Evolutionary conservation across 371 early-diverging fungal species (phyloP).

Genomic region (Smittium mucronatum): DNA sequence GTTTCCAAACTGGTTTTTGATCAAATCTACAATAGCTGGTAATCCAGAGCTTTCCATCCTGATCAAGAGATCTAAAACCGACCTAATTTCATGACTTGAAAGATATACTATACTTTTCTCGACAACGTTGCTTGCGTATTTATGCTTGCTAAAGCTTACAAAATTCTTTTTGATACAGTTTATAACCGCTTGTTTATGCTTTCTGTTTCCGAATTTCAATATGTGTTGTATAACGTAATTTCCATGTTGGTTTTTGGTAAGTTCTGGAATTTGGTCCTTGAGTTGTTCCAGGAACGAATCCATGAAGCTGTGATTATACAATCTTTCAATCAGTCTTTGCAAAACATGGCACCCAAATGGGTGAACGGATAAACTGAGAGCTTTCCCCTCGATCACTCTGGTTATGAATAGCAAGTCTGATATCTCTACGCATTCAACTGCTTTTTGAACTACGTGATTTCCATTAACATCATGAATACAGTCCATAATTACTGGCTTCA

Average conservation of each 20-base stretch:
- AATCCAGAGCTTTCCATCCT: conserved; percentile 12
- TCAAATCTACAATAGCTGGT: conserved; percentile 68
- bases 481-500: conserved; percentile 80
- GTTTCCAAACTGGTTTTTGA: conserved; percentile 97
- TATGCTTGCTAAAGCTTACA: conserved; percentile 72
- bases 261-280: conserved; percentile 59
- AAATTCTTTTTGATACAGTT: conserved; percentile 72
- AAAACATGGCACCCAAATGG: conserved; percentile 98
- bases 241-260: conserved; percentile 97
- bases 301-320: conserved; percentile 20
- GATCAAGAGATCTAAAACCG: not conserved
- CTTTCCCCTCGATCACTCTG: conserved; percentile 85
- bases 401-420: conserved; percentile 59
- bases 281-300: conserved; percentile 70
- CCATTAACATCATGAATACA: conserved; percentile 98
- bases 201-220: conserved; percentile 71
- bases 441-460: conserved; percentile 98
- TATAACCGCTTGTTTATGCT: conserved; percentile 64
- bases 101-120: conserved; percentile 73
- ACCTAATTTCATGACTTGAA: conserved; percentile 37
- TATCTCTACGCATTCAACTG: conserved; percentile 81
- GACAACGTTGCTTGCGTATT: conserved; percentile 96
- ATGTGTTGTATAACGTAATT: conserved; percentile 99
- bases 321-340: conserved; percentile 91
- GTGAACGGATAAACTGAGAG: conserved; percentile 78